A percentile compares a stretch with the other conserved stretches of the same genome.
These are phyloP conservation scores for Elymus sibiricus DNA, from an alignment of 176 grass and related monocot species.

Conservation along the genomic window DNA sequence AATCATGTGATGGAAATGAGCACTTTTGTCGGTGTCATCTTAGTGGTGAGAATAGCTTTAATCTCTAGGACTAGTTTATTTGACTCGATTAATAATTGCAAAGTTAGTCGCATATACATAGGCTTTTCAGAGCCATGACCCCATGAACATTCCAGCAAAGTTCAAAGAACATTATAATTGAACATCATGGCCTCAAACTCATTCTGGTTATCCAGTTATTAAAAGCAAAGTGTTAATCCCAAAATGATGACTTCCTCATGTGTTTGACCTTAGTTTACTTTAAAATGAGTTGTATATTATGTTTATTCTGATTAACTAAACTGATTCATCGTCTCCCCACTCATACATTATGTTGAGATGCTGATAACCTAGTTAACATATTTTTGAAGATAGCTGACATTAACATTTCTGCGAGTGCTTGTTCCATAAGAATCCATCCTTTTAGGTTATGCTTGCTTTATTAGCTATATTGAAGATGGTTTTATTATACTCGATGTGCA, in stretches of 20 bases:
- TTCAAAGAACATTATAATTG: conserved; percentile 39
- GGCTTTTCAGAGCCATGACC: conserved; percentile 25
- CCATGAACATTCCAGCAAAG: conserved; percentile 35
- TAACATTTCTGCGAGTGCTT: neutral
- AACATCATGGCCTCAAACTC: conserved; percentile 16
- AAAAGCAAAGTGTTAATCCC: conserved; percentile 6
- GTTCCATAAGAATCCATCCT: neutral
- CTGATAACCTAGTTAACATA: neutral
- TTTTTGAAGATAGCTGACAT: conserved; percentile 3
- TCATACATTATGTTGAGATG: neutral
- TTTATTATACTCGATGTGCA: neutral
- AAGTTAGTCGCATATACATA: conserved; percentile 20
- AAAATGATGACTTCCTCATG: neutral
- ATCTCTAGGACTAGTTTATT: conserved; percentile 23
- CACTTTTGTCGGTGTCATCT: conserved; percentile 74
- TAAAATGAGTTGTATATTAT: neutral
- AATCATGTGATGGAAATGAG: conserved; percentile 79
- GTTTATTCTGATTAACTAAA: neutral
- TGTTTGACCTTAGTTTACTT: conserved; percentile 40
- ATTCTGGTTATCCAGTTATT: conserved; percentile 5
- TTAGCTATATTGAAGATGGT: neutral
- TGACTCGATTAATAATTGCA: conserved; percentile 47
- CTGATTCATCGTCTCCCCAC: conserved; percentile 2
- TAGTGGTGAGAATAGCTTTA: conserved; percentile 69
- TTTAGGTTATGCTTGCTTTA: conserved; percentile 1